A percentile compares a stretch with the other conserved stretches of the same genome.
Conservation (phyloP, 1,284 basidiomycete species). For the Cutaneotrichosporon arboriforme region DNA sequence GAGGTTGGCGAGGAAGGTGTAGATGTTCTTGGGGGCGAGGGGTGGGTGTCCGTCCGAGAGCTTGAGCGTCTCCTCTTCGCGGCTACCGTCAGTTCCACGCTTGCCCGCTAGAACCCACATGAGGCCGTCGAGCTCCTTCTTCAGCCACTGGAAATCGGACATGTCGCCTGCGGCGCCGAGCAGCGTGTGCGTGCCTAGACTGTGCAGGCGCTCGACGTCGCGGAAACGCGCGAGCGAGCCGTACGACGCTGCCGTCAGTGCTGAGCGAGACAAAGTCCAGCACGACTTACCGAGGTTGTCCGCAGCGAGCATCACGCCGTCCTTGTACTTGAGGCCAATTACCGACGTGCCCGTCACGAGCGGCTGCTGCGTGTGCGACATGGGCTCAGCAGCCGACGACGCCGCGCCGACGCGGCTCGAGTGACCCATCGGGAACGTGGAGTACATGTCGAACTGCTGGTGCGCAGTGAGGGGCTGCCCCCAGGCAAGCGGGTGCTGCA, state of each 20-base stretch:
- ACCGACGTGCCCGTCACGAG: constrained; percentile 96
- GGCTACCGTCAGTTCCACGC: constrained; percentile 38
- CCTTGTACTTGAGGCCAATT: constrained; percentile 87
- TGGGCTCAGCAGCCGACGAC: constrained; percentile 13
- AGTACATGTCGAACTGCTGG: constrained; percentile 41
- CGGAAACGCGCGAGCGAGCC: constrained; percentile 97
- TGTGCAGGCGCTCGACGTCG: constrained; percentile 80
- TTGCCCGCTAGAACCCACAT: constrained; percentile 28
- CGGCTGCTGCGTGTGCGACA: constrained; percentile 57
- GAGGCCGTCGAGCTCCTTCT: constrained; percentile 54
- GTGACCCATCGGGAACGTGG: constrained; percentile 29
- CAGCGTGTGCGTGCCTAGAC: constrained; percentile 74
- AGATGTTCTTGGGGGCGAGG: constrained; percentile 83
- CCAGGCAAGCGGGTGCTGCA: constrained; percentile 46
- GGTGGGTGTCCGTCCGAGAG: constrained; percentile 74
- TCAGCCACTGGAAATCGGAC: constrained; percentile 95
- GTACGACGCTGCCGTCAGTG: constrained; percentile 70
- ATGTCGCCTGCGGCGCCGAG: constrained; percentile 94
- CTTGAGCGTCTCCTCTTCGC: constrained; percentile 57
- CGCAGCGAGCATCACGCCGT: constrained; percentile 98
- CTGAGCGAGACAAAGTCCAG: constrained; percentile 2
- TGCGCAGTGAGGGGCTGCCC: constrained; percentile 39
- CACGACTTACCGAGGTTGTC: constrained; percentile 83
- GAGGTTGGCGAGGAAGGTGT: constrained; percentile 83
- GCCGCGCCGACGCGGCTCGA: constrained; percentile 4